Evolutionary conservation across 1,139 yeast genomes (phyloP).

Genomic region (Scheffersomyces titani): DNA sequence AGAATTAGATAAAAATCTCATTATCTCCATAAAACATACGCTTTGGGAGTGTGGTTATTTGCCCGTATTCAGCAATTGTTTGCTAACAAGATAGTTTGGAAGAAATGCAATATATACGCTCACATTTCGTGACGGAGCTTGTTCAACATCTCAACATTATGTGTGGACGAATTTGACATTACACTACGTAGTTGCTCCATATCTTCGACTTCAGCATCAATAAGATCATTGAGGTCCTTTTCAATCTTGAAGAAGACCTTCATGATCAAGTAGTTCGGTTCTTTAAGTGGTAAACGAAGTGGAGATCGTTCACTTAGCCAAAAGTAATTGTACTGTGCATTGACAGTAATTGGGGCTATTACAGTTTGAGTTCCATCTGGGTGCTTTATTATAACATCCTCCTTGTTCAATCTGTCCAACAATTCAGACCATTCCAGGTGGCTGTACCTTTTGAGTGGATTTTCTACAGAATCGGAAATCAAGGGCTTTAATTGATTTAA

Average conservation of each 20-base stretch:
- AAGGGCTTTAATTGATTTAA: conserved; percentile 27
- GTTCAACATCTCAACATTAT: background rate
- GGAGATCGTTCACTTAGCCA: conserved; percentile 71
- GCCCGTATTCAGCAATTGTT: background rate
- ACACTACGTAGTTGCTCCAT: background rate
- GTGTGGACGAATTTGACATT: background rate
- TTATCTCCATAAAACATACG: too few species aligned
- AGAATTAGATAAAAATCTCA: too few species aligned
- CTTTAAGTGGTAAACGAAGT: conserved; percentile 62
- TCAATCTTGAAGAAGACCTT: conserved; percentile 32
- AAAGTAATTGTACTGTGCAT: conserved; percentile 21
- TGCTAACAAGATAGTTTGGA: background rate
- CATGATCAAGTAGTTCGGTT: conserved; percentile 61
- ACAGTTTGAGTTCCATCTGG: background rate
- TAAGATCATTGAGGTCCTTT: conserved; percentile 6
- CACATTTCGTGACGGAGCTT: background rate
- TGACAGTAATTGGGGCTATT: background rate
- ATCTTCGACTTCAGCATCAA: background rate
- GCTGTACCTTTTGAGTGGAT: conserved; percentile 32
- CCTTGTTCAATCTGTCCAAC: conserved; percentile 14
- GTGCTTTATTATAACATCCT: conserved; percentile 1
- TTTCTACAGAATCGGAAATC: conserved; percentile 32
- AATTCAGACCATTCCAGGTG: conserved; percentile 35
- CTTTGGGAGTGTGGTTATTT: too few species aligned
- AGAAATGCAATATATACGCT: background rate